These are phyloP conservation scores for Pleurotus giganteus DNA, from an alignment of 768 basidiomycete genomes.

Conservation along the genomic window DNA sequence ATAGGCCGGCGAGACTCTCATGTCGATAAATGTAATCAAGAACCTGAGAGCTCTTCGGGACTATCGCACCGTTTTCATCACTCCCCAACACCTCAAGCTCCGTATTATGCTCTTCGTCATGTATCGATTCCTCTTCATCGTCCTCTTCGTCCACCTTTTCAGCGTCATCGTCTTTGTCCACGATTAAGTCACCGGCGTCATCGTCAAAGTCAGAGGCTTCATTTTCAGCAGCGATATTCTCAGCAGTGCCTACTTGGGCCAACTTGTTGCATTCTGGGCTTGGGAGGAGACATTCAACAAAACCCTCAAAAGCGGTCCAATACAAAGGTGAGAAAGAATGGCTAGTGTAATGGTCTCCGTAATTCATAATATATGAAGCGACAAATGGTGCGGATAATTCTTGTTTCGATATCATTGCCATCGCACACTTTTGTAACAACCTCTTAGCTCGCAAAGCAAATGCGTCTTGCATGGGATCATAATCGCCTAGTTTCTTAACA, in stretches of 20 bases:
- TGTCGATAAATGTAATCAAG: not conserved
- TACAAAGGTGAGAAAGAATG: constrained; percentile 31
- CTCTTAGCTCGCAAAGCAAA: constrained; percentile 22
- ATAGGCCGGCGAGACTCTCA: not conserved
- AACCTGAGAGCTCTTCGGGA: not conserved
- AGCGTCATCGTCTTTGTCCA: no score
- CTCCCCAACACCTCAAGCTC: no score
- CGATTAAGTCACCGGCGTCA: no score
- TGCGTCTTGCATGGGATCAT: constrained; percentile 16
- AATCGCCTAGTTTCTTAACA: constrained; percentile 25
- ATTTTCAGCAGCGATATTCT: no score
- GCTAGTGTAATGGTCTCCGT: constrained; percentile 34
- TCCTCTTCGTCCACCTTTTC: no score
- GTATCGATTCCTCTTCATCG: not conserved
- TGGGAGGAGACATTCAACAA: constrained; percentile 17
- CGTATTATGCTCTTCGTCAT: not conserved
- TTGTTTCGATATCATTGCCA: constrained; percentile 33
- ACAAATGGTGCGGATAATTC: constrained; percentile 40
- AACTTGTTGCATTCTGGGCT: no score
- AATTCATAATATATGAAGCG: constrained; percentile 29
- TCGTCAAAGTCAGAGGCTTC: no score
- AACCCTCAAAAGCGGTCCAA: constrained; percentile 31
- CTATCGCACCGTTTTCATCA: not conserved
- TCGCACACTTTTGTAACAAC: constrained; percentile 37
- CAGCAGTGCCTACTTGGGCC: no score